Percentiles rank a stretch among this genome's conserved stretches.
Conservation (phyloP, 2,329 filamentous ascomycete species). For the Acrocalymma vagum region DNA sequence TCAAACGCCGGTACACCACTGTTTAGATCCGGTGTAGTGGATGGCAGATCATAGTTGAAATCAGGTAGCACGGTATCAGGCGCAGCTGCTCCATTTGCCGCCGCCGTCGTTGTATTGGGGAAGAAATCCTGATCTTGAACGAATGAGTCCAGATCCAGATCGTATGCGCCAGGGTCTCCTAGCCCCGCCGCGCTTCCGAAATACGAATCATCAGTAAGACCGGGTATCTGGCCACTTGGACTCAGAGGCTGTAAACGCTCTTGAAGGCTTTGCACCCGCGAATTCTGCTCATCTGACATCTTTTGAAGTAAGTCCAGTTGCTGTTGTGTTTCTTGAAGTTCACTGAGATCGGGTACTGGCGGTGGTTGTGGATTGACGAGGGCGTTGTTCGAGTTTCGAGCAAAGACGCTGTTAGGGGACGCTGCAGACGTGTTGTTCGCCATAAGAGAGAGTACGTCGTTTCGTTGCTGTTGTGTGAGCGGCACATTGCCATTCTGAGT, state of each 20-base stretch:
- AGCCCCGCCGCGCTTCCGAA: slow-evolving; percentile 45
- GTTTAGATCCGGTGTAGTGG: slow-evolving; percentile 12
- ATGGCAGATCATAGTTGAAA: slow-evolving; percentile 33
- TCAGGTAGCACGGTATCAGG: slow-evolving; percentile 27
- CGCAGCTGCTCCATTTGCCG: not conserved
- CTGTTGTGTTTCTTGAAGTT: slow-evolving; percentile 73
- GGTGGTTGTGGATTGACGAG: slow-evolving; percentile 64
- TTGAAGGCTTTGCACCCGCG: slow-evolving; percentile 77
- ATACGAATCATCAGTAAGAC: slow-evolving; percentile 56
- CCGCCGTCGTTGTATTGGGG: slow-evolving; percentile 27
- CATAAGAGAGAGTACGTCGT: slow-evolving; percentile 58
- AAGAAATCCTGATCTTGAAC: slow-evolving; percentile 66
- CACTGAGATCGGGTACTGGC: slow-evolving; percentile 64
- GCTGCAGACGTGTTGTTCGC: slow-evolving; percentile 55
- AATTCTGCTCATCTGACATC: slow-evolving; percentile 80
- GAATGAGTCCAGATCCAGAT: slow-evolving; percentile 66
- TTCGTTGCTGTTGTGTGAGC: slow-evolving; percentile 57
- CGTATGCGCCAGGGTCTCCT: slow-evolving; percentile 46
- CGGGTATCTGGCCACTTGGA: slow-evolving; percentile 80
- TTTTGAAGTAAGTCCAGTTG: slow-evolving; percentile 82
- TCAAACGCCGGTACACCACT: slow-evolving; percentile 10
- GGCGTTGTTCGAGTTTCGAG: slow-evolving; percentile 61
- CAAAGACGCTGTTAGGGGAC: slow-evolving; percentile 26
- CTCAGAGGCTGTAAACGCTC: slow-evolving; percentile 80
- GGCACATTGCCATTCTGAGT: slow-evolving; percentile 55